phyloP scores from a whole-genome alignment of 1,284 basidiomycete genomes.

The Ganoderma resinaceum region DNA sequence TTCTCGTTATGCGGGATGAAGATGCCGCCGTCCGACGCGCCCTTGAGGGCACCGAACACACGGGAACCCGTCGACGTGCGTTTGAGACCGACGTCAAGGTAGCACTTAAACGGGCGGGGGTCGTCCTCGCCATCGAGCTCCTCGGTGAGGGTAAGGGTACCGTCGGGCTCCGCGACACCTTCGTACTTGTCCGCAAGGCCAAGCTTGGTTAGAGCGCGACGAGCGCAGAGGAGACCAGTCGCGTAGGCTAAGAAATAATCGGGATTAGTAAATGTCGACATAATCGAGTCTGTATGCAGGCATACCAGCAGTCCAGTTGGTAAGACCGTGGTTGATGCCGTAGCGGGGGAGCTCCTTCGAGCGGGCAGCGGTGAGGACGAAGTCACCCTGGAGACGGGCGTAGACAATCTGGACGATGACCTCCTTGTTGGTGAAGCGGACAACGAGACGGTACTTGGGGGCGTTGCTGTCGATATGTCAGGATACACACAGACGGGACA shows the following conservation, averaged over 20 bases:
- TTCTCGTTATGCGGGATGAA: slow-evolving; percentile 98
- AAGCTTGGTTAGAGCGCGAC: slow-evolving; percentile 94
- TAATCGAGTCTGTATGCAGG: slow-evolving; percentile 15
- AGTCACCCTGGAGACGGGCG: slow-evolving; percentile 97
- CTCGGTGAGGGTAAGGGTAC: slow-evolving; percentile 86
- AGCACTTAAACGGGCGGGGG: slow-evolving; percentile 98
- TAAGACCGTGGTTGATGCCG: slow-evolving; percentile 98
- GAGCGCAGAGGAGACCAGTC: slow-evolving; percentile 94
- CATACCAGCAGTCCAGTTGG: slow-evolving; percentile 96
- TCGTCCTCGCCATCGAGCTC: slow-evolving; percentile 91
- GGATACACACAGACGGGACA: neutral
- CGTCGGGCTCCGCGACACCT: slow-evolving; percentile 94
- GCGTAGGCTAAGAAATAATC: slow-evolving; percentile 82
- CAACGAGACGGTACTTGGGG: slow-evolving; percentile 98
- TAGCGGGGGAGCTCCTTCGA: slow-evolving; percentile 95
- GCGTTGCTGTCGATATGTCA: slow-evolving; percentile 66
- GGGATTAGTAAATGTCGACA: neutral
- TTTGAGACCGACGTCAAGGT: slow-evolving; percentile 98
- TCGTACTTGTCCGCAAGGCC: slow-evolving; percentile 99
- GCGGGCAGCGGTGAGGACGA: slow-evolving; percentile 87
- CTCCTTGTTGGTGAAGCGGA: slow-evolving; percentile 96
- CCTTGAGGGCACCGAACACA: slow-evolving; percentile 99
- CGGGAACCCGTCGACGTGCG: slow-evolving; percentile 98
- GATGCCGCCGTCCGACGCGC: slow-evolving; percentile 97
- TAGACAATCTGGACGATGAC: slow-evolving; percentile 95